A percentile compares a stretch with the other conserved stretches of the same genome.
Evolutionary conservation across 208 protist species (phyloP).

Genomic region (Blastocrithidia nonstop): DNA sequence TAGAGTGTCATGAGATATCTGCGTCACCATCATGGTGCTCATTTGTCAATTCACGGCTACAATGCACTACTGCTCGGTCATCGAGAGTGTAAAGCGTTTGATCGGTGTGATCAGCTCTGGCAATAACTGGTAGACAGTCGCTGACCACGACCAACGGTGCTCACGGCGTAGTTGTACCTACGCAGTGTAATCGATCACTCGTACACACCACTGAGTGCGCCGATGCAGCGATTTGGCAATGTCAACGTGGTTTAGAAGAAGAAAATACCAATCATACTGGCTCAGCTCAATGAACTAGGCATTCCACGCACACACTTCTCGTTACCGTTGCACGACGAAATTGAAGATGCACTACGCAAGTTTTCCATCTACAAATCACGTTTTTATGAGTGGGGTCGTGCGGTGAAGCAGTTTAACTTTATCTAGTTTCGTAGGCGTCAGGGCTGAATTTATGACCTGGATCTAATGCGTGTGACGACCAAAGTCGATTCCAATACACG

Average conservation of each 20-base stretch:
- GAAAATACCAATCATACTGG: constrained; percentile 68
- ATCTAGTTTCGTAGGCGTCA: constrained; percentile 78
- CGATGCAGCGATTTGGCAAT: constrained; percentile 57
- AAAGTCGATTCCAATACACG: constrained; percentile 38
- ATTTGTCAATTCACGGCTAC: constrained; percentile 40
- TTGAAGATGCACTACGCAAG: constrained; percentile 78
- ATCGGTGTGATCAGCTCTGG: constrained; percentile 65
- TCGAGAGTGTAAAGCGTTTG: constrained; percentile 49
- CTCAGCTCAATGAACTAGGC: constrained; percentile 71
- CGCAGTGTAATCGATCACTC: constrained; percentile 77
- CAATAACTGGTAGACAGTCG: constrained; percentile 70
- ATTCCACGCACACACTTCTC: constrained; percentile 71
- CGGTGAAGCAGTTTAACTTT: constrained; percentile 84
- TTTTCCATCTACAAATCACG: constrained; percentile 50
- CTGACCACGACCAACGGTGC: constrained; percentile 54
- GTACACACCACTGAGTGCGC: constrained; percentile 57
- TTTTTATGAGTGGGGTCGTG: constrained; percentile 82
- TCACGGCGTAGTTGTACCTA: constrained; percentile 72
- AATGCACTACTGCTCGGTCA: constrained; percentile 72
- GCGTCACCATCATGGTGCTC: constrained; percentile 33
- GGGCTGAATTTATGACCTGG: constrained; percentile 81
- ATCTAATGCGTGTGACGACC: constrained; percentile 64
- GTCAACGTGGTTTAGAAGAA: constrained; percentile 78
- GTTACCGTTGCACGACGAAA: constrained; percentile 60
- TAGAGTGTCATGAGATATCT: constrained; percentile 63